Evolutionary conservation across 371 early-diverging fungal genomes (phyloP), one percentile per base, ranked within the genome.

Genomic region (Mucor mucedo): DNA sequence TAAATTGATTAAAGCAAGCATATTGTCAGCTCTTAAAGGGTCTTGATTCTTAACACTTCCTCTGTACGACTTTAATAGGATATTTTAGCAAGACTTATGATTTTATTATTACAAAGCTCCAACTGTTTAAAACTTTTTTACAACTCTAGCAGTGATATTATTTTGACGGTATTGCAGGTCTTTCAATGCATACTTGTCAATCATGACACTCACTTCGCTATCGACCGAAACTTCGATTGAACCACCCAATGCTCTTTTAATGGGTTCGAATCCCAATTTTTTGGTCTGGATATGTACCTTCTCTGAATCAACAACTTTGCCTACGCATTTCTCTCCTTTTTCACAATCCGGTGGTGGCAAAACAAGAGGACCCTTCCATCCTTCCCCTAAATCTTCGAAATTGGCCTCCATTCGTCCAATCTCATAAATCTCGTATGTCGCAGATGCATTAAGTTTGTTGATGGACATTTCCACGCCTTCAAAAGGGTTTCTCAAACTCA

Each of bases 401-500:
- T 82, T 61, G 6, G 78, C 82, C 14, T 54, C 44, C 8, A 75
- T 62, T 2, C 63, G 66, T 1, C 79, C 82, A 7, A 82, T 60
- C 9, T 73, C 64, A 10, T 73, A 68, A 3, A 40, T n/a, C 16
- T 68, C 29, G 45, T 82, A 78, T 2, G 53, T 58, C 0, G 82
- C 79, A 4, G 78, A 62, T 5, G 78, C 79, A 58, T 82, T 71
- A 11, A 82, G 62, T n/a, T 67, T 64, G 2, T 69, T 47, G n/a
- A 82, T 74, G 4, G 68, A 40, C 58, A 82, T 73, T 4, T 53
- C 28, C 4, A 79, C 58, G n/a, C 65, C 66, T 27, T 60, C 50
- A 54, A 82, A 79, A 0, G 82, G 79, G 30, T 82, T 82, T 21
- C 71, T 57, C 11, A 82, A 53, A 61, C 78, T 79, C 42, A 79